Base-by-base conservation (phyloP, 2,329 filamentous ascomycete species). In the Fonsecaea pedrosoi region DNA sequence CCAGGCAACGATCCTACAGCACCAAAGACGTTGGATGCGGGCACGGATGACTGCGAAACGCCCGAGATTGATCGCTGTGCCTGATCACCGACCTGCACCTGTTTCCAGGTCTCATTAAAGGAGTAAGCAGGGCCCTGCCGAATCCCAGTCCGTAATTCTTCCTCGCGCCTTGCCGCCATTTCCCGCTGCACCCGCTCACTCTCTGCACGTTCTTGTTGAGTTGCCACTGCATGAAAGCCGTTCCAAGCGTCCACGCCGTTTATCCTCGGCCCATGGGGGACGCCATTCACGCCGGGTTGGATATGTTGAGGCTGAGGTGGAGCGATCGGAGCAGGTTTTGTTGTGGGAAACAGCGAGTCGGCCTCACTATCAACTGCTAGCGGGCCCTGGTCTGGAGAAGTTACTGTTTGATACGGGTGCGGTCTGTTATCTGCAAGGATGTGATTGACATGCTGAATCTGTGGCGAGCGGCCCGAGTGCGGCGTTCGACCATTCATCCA, bases 21-120 rank as follows among this genome's bases (percentile, higher is more conserved):
- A 65, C 81, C 79, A 61, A 82, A 75, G 15, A 77, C 75, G 53
- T 79, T 69, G 10, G 76, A 72, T 10, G 77, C 68, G 8, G 78
- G 68, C 38, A 77, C 69, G n/a, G 73, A 71, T n/a, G 75, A 73
- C 59, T 77, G 77, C n/a, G 77, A 71, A 37, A 81, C 74, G 21
- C 73, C 73, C 40, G 79, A 73, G 18, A 81, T 71, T 40, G 80
- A 75, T 60, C 81, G 77, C 65, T 79, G 76, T 58, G 76, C 77
- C 48, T 81, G 76, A 30, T 82, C 79, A 54, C 78, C 79, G 15
- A 76, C 69, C 30, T 78, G 77, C 25, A 81, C 78, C 68, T 82
- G 80, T 48, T 79, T 78, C 80, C 81, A 84, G 13, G 81, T 82
- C 66, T 83, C 79, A 48, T 80, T 76, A 64, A 82, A 80, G 7